phyloP scores from a whole-genome alignment of 768 basidiomycete genomes.

The Crucibulum laeve region DNA sequence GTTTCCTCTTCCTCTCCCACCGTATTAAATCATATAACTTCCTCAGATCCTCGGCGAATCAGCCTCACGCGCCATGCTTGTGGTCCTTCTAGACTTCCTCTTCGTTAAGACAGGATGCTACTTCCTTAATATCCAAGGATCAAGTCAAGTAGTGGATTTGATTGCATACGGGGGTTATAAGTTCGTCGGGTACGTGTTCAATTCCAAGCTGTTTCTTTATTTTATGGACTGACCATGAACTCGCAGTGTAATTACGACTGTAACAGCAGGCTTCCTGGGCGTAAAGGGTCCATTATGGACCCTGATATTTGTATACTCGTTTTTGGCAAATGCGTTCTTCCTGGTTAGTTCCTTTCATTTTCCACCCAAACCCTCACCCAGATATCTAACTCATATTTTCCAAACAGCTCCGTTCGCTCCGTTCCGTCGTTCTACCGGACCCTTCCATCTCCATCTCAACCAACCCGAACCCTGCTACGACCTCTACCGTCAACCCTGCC shows the following conservation, averaged over 20 bases:
- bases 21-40: neutral
- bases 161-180: slow-evolving; percentile 96
- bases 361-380: neutral
- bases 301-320: slow-evolving; percentile 77
- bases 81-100: slow-evolving; percentile 84
- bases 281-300: slow-evolving; percentile 61
- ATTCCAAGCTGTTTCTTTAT: neutral
- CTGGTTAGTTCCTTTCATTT: slow-evolving; percentile 48
- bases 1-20: neutral
- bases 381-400: neutral
- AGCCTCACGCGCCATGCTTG: slow-evolving; percentile 78
- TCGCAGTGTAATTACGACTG: slow-evolving; percentile 74
- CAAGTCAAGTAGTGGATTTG: slow-evolving; percentile 70
- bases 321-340: slow-evolving; percentile 91
- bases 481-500: slow-evolving; percentile 65
- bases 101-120: slow-evolving; percentile 93
- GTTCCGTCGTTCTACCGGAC: slow-evolving; percentile 88
- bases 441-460: slow-evolving; percentile 36
- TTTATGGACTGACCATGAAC: neutral
- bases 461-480: slow-evolving; percentile 36
- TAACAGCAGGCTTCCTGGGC: slow-evolving; percentile 68
- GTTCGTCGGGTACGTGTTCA: slow-evolving; percentile 79
- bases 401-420: slow-evolving; percentile 84
- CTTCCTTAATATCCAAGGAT: slow-evolving; percentile 79
- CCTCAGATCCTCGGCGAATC: slow-evolving; percentile 75